Evolutionary conservation across 1,284 basidiomycete genomes (phyloP).

Genomic region (Earliella scabrosa): DNA sequence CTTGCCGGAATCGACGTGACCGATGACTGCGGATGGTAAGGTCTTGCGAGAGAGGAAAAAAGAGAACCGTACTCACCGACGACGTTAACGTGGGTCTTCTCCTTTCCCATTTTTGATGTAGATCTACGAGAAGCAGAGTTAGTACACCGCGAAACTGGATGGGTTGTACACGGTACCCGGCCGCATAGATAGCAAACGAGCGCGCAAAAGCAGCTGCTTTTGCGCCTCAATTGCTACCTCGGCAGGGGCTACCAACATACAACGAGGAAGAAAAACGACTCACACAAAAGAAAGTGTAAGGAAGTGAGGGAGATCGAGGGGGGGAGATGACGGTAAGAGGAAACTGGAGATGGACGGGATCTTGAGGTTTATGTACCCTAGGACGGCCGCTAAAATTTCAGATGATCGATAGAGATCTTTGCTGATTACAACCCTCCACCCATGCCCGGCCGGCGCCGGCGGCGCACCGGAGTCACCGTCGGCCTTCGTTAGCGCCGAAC

Average conservation of each 20-base stretch:
- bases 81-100: constrained; percentile 90
- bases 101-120: constrained; percentile 81
- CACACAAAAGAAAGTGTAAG: constrained; percentile 38
- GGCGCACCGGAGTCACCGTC: constrained; percentile 30
- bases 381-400: constrained; percentile 40
- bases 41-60: not conserved
- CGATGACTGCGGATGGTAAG: constrained; percentile 72
- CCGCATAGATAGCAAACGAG: constrained; percentile 24
- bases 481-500: constrained; percentile 12
- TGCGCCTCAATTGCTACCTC: too few relatives aligned
- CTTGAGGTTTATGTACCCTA: constrained; percentile 41
- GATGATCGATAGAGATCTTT: constrained; percentile 39
- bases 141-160: constrained; percentile 6
- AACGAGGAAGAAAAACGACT: constrained; percentile 20
- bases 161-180: constrained; percentile 4
- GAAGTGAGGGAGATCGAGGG: constrained; percentile 34
- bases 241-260: too few relatives aligned
- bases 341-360: constrained; percentile 34
- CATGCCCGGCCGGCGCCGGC: constrained; percentile 34
- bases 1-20: constrained; percentile 98
- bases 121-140: constrained; percentile 12
- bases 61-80: constrained; percentile 66
- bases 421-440: constrained; percentile 30
- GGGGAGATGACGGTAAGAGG: constrained; percentile 40
- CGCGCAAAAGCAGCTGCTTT: constrained; percentile 19